phyloP scores from a whole-genome alignment of 257 asterid genomes.

The Haberlea rhodopensis region DNA sequence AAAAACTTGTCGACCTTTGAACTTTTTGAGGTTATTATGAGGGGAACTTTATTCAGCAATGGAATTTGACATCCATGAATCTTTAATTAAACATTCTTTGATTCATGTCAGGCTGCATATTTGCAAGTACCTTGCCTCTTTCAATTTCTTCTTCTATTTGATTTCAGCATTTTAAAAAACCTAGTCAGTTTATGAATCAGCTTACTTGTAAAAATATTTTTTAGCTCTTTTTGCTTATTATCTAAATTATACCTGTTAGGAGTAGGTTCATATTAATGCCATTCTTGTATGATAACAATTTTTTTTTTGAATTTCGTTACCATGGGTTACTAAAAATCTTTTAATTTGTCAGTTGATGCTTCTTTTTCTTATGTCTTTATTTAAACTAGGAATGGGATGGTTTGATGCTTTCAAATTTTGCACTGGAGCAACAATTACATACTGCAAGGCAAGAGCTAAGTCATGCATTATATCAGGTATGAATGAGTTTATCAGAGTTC shows the following conservation, averaged over 20 bases:
- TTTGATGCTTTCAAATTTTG: slow-evolving; percentile 91
- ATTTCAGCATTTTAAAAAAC: background rate
- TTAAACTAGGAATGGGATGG: slow-evolving; percentile 89
- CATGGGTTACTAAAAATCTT: background rate
- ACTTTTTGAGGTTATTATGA: background rate
- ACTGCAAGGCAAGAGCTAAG: slow-evolving; percentile 97
- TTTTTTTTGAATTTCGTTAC: background rate
- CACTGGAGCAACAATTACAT: slow-evolving; percentile 90
- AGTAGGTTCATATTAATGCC: background rate
- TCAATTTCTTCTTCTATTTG: background rate
- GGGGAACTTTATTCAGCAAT: background rate
- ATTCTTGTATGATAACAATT: background rate
- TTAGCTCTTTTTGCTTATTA: background rate
- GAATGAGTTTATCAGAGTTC: slow-evolving; percentile 9
- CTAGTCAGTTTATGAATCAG: background rate
- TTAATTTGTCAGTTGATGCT: background rate
- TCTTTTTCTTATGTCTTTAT: slow-evolving; percentile 18
- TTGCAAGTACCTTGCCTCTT: background rate
- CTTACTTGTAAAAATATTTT: background rate
- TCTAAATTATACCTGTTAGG: background rate
- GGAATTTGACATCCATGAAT: slow-evolving; percentile 7
- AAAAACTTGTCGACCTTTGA: background rate
- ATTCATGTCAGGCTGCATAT: background rate
- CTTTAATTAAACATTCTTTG: background rate
- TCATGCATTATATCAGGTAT: slow-evolving; percentile 96